Evolutionary conservation across 2,329 filamentous ascomycete species (phyloP).

Genomic region (Aspergillus udagawae): DNA sequence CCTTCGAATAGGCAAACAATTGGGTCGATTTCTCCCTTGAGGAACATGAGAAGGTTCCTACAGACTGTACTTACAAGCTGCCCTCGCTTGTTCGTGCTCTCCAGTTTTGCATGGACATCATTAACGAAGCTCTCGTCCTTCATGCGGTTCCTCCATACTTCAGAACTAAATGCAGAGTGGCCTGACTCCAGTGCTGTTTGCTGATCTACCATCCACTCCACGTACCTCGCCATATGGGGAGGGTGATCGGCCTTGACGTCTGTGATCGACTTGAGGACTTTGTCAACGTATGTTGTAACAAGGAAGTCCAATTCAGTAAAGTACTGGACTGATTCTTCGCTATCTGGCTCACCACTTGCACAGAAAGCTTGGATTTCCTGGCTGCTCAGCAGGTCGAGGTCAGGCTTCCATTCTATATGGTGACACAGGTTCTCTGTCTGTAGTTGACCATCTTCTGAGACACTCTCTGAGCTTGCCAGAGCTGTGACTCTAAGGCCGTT

Average conservation of each 20-base stretch:
- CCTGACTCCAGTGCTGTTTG: not conserved
- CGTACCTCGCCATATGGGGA: not conserved
- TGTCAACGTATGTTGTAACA: not conserved
- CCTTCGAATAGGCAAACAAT: not conserved
- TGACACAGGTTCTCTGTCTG: not conserved
- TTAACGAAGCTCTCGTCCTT: not conserved
- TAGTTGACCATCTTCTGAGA: not conserved
- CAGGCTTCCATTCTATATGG: slow-evolving; percentile 4
- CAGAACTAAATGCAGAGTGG: not conserved
- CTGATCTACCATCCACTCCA: not conserved
- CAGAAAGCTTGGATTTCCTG: not conserved
- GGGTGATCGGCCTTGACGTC: not conserved
- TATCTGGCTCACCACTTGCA: not conserved
- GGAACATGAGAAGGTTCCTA: not conserved
- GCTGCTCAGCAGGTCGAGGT: not conserved
- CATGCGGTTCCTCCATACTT: not conserved
- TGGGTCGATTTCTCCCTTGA: not conserved
- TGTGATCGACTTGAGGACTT: not conserved
- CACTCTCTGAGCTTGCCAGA: not conserved
- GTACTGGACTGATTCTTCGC: not conserved
- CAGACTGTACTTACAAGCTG: not conserved
- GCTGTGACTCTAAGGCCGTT: not conserved
- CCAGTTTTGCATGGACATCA: not conserved
- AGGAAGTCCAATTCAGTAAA: slow-evolving; percentile 4
- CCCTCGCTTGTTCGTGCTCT: not conserved